These are phyloP conservation scores for Aspergillus fijiensis DNA, from an alignment of 2,329 filamentous ascomycete species.

Conservation along the genomic window DNA sequence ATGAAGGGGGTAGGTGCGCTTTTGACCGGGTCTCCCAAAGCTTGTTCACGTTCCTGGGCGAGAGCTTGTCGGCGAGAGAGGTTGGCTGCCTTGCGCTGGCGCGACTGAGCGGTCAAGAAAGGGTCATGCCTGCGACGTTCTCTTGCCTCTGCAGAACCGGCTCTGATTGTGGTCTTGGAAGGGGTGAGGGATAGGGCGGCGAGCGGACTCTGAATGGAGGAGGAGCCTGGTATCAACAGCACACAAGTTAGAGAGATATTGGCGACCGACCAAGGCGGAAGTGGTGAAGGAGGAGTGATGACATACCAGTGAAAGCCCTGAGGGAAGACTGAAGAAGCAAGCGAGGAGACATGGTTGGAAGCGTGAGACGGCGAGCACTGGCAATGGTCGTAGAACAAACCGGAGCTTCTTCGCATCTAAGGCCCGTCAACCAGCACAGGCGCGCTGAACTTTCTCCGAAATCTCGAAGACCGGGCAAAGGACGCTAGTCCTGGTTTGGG, in stretches of 20 bases:
- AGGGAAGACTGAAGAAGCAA: conserved; percentile 62
- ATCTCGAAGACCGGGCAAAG: conserved; percentile 28
- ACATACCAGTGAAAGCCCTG: conserved; percentile 60
- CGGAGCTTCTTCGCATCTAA: conserved; percentile 2
- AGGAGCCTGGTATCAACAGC: conserved; percentile 25
- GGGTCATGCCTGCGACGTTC: conserved; percentile 72
- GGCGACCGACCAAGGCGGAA: neutral
- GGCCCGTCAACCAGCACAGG: neutral
- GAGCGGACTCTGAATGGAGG: conserved; percentile 43
- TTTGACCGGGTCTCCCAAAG: conserved; percentile 74
- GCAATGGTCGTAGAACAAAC: conserved; percentile 2
- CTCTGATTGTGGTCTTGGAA: conserved; percentile 56
- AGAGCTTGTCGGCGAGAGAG: conserved; percentile 71
- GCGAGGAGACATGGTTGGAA: conserved; percentile 64
- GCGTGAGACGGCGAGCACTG: neutral
- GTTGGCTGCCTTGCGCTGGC: conserved; percentile 81
- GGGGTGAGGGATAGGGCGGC: conserved; percentile 56
- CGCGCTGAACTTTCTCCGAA: conserved; percentile 25
- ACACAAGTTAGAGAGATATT: conserved; percentile 1
- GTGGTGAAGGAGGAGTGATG: conserved; percentile 7
- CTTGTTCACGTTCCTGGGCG: conserved; percentile 60
- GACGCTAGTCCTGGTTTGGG: conserved; percentile 27
- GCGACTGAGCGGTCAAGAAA: conserved; percentile 76
- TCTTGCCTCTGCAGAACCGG: conserved; percentile 63
- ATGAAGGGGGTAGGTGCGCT: conserved; percentile 80